These are phyloP conservation scores for maize (Zea mays) DNA, from an alignment of 176 grass and related monocot genomes.

Conservation along the genomic window Zm-B73-REFERENCE-NAM-5.0 NC_050096.1:73898001-73898500, in stretches of 20 bases:
- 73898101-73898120: conserved; percentile 9
- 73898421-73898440: conserved; percentile 31
- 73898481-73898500: conserved; percentile 39
- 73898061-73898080: conserved; percentile 42
- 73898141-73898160: conserved; percentile 40
- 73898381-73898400: background rate
- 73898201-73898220: background rate
- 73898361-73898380: background rate
- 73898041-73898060: background rate
- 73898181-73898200: conserved; percentile 20
- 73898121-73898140: conserved; percentile 29
- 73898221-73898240: background rate
- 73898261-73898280: conserved; percentile 11
- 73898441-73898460: conserved; percentile 4
- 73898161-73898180: conserved; percentile 18
- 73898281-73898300: conserved; percentile 28
- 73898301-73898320: conserved; percentile 29
- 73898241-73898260: background rate
- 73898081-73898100: conserved; percentile 43
- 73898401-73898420: background rate
- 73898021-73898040: background rate
- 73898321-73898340: conserved; percentile 18
- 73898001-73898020: conserved; percentile 4
- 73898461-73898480: conserved; percentile 39
- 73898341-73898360: conserved; percentile 28